Evolutionary conservation across 148 eudicot genomes (phyloP).

Genomic region (Nepenthes mirabilis): DNA sequence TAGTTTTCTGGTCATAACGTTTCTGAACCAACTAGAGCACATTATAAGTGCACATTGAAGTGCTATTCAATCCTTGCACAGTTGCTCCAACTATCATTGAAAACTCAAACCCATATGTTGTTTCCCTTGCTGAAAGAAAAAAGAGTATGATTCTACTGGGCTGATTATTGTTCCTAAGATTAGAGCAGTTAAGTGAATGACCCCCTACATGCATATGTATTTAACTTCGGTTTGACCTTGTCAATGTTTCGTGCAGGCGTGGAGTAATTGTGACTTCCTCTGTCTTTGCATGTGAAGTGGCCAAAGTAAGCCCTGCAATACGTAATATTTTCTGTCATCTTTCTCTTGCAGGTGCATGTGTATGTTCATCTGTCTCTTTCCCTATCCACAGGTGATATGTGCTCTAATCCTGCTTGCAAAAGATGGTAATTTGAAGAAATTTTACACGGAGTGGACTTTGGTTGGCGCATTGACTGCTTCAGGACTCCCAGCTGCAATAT

Average conservation of each 20-base stretch:
- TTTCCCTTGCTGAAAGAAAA: too few species aligned
- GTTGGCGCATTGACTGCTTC: constrained; percentile 71
- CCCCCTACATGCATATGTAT: too few species aligned
- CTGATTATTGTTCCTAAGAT: too few species aligned
- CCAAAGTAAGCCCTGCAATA: constrained; percentile 38
- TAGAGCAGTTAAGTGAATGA: too few species aligned
- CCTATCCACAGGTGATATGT: constrained; percentile 50
- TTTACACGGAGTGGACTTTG: constrained; percentile 79
- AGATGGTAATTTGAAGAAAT: constrained; percentile 59
- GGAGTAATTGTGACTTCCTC: constrained; percentile 89
- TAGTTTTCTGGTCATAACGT: too few species aligned
- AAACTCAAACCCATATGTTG: too few species aligned
- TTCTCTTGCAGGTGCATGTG: background rate
- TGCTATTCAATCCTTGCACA: too few species aligned
- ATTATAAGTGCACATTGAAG: too few species aligned
- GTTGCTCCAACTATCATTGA: too few species aligned
- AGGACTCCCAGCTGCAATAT: constrained; percentile 93
- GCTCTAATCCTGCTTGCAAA: constrained; percentile 54
- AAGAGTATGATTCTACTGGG: too few species aligned
- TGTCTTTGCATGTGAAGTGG: constrained; percentile 77
- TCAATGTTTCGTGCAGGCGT: constrained; percentile 30
- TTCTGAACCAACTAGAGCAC: too few species aligned
- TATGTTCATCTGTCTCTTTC: background rate
- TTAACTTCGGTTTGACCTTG: background rate
- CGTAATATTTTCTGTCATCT: background rate